Conservation (phyloP, 202 grass and related monocot genomes). For the Panicum virgatum region DNA sequence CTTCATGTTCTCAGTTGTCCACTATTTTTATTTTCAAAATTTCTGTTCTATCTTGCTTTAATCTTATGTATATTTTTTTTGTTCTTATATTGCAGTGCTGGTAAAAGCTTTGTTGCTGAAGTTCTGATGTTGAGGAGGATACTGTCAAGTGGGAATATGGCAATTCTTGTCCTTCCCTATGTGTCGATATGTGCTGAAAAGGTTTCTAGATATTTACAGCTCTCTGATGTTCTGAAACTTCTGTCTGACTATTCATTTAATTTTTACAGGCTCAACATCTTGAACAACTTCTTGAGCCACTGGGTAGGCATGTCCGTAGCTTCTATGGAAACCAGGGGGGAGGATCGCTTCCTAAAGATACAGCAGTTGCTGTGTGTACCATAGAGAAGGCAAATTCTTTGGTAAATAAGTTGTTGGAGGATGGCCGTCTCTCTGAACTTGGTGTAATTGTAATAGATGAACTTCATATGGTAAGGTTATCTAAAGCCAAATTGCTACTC, state of each 20-base stretch:
- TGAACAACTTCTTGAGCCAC: slow-evolving; percentile 90
- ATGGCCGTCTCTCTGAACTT: slow-evolving; percentile 93
- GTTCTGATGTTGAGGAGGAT: slow-evolving; percentile 94
- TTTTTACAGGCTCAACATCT: slow-evolving; percentile 82
- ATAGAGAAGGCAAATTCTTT: slow-evolving; percentile 99
- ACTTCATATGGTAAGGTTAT: slow-evolving; percentile 90
- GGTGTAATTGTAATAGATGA: slow-evolving; percentile 99
- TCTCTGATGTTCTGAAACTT: slow-evolving; percentile 23
- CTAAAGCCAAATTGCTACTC: slow-evolving; percentile 7
- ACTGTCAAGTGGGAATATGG: slow-evolving; percentile 82
- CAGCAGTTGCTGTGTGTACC: slow-evolving; percentile 96
- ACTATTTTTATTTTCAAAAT: neutral
- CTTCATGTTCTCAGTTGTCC: neutral
- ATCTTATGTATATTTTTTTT: neutral
- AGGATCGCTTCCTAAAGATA: slow-evolving; percentile 86
- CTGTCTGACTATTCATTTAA: slow-evolving; percentile 34
- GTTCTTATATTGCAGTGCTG: slow-evolving; percentile 65
- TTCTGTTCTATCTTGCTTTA: slow-evolving; percentile 22
- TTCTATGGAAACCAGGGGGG: slow-evolving; percentile 92
- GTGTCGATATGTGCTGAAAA: slow-evolving; percentile 96
- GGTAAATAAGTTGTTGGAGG: slow-evolving; percentile 89
- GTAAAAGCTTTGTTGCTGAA: slow-evolving; percentile 99
- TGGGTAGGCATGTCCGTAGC: slow-evolving; percentile 93
- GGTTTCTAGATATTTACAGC: slow-evolving; percentile 44
- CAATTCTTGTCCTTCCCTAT: slow-evolving; percentile 94